phyloP scores from a whole-genome alignment of 371 early-diverging fungal species.

The Rhizopus delemar region DNA sequence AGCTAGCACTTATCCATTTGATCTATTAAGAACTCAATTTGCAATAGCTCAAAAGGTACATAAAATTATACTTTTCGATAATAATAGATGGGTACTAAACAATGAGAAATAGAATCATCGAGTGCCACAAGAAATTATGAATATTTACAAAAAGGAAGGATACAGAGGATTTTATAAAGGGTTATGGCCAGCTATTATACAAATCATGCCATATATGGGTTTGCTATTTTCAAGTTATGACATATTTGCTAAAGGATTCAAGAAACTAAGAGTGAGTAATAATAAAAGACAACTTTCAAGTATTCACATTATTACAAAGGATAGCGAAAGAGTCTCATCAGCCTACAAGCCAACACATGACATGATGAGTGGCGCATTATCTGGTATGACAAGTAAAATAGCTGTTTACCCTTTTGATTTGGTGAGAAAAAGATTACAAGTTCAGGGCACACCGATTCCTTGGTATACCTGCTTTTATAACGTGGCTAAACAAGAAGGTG shows the following conservation, averaged over 20 bases:
- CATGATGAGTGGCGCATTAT: constrained; percentile 78
- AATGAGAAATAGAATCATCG: constrained; percentile 16
- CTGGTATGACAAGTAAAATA: constrained; percentile 83
- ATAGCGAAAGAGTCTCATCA: background rate
- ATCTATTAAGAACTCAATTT: too few relatives aligned
- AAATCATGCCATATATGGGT: constrained; percentile 95
- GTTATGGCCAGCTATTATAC: constrained; percentile 70
- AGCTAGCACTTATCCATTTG: too few relatives aligned
- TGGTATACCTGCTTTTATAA: constrained; percentile 56
- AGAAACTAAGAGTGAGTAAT: constrained; percentile 40
- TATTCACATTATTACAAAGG: background rate
- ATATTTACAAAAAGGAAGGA: constrained; percentile 75
- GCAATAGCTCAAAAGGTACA: too few relatives aligned
- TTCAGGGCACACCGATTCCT: constrained; percentile 69
- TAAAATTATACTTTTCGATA: too few relatives aligned
- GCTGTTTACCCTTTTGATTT: constrained; percentile 91
- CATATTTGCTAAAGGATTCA: constrained; percentile 47
- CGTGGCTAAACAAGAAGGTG: constrained; percentile 77
- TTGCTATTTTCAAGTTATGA: constrained; percentile 79
- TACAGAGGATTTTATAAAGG: constrained; percentile 70
- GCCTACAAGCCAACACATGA: constrained; percentile 57
- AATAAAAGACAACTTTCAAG: background rate
- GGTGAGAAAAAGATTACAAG: constrained; percentile 75
- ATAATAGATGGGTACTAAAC: too few relatives aligned
- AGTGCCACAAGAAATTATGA: constrained; percentile 59